Base-by-base conservation (phyloP, 495 filamentous ascomycete genomes). In the Aspergillus bridgeri region DNA sequence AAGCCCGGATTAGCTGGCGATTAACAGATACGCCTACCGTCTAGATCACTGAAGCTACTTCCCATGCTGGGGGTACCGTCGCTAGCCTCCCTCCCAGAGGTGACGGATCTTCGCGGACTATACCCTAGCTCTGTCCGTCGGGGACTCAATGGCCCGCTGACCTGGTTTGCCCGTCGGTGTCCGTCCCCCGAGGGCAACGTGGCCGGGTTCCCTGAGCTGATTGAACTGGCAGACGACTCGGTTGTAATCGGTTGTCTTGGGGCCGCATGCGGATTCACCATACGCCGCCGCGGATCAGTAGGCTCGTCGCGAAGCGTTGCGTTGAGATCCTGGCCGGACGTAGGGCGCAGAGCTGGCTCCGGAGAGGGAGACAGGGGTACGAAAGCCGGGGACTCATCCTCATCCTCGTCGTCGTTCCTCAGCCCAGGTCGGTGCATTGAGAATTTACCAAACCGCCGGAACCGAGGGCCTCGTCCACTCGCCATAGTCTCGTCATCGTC, bases 21-120 rank as follows among this genome's bases (percentile, higher is more conserved):
- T 47, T 33, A 51, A 46, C 58, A 46, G 27, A 8, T 8, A n/a
- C 42, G 72, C 79, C 60, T 79, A 93, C 90, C 91, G 71, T 98
- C 95, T 24, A 98, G 78, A 75, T 98, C 94, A 70, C 92, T 96
- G 67, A 96, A 98, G 69, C 92, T 96, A 67, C 92, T 96, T 1
- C 93, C 91, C 89, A 98, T 98, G 62, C 95, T 98, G 0, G 92
- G 94, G 2, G 90, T 92, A 3, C 86, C 91, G 58, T 96, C 91
- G 63, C 91, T 96, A 6, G 85, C 81, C 42, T 90, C 87, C 51
- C 83, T 79, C 15, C 76, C 81, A 25, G 78, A 81, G 11, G 79
- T 46, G 13, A 52, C 74, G 51, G 81, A 83, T 42, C 71, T 74
- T 15, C 75, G 75, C 2, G 83, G 83, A 62, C 83, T 88, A 15